A percentile compares a stretch with the other conserved stretches of the same genome.
These are phyloP conservation scores for Cyberlindnera lachancei DNA, from an alignment of 805 yeast species.

Conservation along the genomic window DNA sequence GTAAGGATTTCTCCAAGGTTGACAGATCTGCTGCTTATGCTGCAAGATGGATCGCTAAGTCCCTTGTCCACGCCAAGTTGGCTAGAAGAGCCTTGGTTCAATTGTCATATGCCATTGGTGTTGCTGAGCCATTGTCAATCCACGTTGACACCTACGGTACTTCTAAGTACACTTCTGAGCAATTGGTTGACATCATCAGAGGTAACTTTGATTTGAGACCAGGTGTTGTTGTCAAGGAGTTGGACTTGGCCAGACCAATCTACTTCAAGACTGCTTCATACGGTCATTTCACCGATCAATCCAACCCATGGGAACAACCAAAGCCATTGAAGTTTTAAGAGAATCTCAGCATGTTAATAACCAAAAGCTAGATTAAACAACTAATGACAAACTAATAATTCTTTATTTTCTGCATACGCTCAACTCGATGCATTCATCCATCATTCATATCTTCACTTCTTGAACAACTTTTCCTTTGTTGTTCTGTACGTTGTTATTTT, in stretches of 20 bases:
- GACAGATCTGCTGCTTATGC: slow-evolving; percentile 99
- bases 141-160: slow-evolving; percentile 98
- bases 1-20: slow-evolving; percentile 99
- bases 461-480: background rate
- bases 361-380: background rate
- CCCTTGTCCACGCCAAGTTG: slow-evolving; percentile 88
- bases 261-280: slow-evolving; percentile 98
- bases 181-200: slow-evolving; percentile 85
- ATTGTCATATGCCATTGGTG: slow-evolving; percentile 99
- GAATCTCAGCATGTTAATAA: background rate
- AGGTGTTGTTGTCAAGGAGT: slow-evolving; percentile 95
- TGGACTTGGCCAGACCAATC: slow-evolving; percentile 98
- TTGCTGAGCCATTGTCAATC: slow-evolving; percentile 97
- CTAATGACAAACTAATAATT: slow-evolving; percentile 8
- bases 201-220: slow-evolving; percentile 99
- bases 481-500: no score
- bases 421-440: slow-evolving; percentile 12
- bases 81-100: slow-evolving; percentile 97
- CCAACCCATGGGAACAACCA: slow-evolving; percentile 98
- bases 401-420: slow-evolving; percentile 12
- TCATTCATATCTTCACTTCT: background rate
- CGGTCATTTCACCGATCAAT: slow-evolving; percentile 99
- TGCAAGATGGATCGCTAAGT: slow-evolving; percentile 99
- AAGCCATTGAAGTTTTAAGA: slow-evolving; percentile 57
- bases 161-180: slow-evolving; percentile 79